Evolutionary conservation across 768 basidiomycete genomes (phyloP), one percentile per base, ranked within the genome.

Genomic region (Kwoniella dendrophila): DNA sequence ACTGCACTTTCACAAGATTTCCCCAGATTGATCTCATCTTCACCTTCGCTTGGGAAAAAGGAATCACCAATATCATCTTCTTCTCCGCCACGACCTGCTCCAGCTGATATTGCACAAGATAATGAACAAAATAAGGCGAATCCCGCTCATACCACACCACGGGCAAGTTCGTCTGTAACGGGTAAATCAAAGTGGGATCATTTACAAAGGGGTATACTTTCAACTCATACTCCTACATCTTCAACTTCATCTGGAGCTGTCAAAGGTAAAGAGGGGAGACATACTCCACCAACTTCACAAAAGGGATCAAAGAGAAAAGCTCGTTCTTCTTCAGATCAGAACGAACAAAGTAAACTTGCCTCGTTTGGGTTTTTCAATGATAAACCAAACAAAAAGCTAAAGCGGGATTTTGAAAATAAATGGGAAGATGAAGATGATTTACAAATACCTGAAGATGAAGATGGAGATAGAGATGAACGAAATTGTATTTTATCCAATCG

Each of bases 381-480:
- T 44, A 36, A n/a, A 33, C 20, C 33, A n/a, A 34, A 40, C 33
- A 48, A 38, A 29, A 58, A 36, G 14, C 5, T 22, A 43, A 62
- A 40, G 1, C 24, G 47, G n/a, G 63, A 34, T 3, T 69, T 74
- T 49, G 70, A 57, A 10, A 56, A 36, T 26, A 61, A 32, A 29
- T 74, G 70, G 68, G 63, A 71, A 11, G 70, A 74, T 22, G 69
- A 74, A 43, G 56, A 52, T 26, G 67, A 73, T 34, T 47, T 71
- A 20, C 63, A 51, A 33, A 26, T 51, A 22, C 49, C 58, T 2
- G 57, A 41, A 18, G 66, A 64, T 16, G 56, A 49, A 34, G 12
- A 34, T 27, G 22, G 20, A 5, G 30, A 26, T 26, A 14, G 8
- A 29, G 14, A 26, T 16, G 26, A 47, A 12, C 27, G 38, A 20